A percentile compares a stretch with the other conserved stretches of the same genome.
phyloP scores from a whole-genome alignment of 441 rosid genomes.

The Codiaeum variegatum region DNA sequence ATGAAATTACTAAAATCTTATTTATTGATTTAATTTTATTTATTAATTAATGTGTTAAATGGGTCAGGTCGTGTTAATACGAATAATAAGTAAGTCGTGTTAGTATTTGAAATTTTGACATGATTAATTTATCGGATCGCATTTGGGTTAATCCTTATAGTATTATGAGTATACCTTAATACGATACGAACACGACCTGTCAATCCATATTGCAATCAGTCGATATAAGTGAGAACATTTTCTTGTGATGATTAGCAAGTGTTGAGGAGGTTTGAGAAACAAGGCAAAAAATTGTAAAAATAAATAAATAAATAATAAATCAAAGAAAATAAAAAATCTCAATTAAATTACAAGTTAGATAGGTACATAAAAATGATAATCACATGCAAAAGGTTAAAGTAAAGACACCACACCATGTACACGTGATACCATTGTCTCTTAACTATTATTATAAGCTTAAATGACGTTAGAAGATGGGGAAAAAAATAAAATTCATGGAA shows the following conservation, averaged over 20 bases:
- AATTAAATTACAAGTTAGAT: slow-evolving; percentile 24
- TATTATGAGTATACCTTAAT: no score
- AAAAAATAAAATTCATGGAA: neutral
- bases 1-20: no score
- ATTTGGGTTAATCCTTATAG: no score
- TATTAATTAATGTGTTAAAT: no score
- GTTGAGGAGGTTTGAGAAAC: slow-evolving; percentile 11
- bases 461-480: slow-evolving; percentile 20
- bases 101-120: no score
- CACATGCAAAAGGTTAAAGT: slow-evolving; percentile 23
- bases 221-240: neutral
- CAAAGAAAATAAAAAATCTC: neutral
- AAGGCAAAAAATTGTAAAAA: neutral
- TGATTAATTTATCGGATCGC: no score
- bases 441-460: slow-evolving; percentile 17
- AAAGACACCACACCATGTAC: slow-evolving; percentile 14
- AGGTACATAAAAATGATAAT: slow-evolving; percentile 4
- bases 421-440: slow-evolving; percentile 28
- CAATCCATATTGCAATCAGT: no score
- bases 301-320: neutral
- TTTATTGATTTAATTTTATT: no score
- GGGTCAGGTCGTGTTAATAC: no score
- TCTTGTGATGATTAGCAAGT: slow-evolving; percentile 18
- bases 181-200: no score
- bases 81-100: no score